These are phyloP conservation scores for Lonicera japonica DNA, from an alignment of 129 eudicot genomes.

Conservation along the genomic window DNA sequence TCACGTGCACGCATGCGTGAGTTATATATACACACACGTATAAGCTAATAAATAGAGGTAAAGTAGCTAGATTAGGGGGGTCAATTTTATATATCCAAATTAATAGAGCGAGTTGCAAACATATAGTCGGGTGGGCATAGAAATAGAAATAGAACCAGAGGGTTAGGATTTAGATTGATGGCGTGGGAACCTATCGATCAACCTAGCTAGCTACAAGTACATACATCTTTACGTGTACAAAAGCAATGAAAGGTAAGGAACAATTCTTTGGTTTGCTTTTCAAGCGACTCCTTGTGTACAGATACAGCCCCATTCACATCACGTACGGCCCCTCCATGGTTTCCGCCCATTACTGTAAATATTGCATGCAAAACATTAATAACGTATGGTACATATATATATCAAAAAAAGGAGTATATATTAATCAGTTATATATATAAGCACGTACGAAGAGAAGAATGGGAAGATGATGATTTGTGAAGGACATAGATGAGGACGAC, in stretches of 20 bases:
- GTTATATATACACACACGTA: no score
- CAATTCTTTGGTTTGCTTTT: slow-evolving; percentile 47
- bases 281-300: slow-evolving; percentile 36
- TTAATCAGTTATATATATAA: background rate
- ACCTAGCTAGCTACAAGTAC: background rate
- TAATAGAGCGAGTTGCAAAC: no score
- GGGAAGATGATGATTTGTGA: slow-evolving; percentile 16
- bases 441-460: background rate
- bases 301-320: slow-evolving; percentile 14
- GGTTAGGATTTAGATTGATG: no score
- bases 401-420: background rate
- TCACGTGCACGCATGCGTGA: no score
- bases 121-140: no score
- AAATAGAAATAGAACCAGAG: no score
- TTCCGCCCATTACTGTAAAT: background rate
- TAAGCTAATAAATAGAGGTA: no score
- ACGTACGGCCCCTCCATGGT: background rate
- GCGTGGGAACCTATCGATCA: no score
- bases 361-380: background rate
- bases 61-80: no score
- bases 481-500: slow-evolving; percentile 47
- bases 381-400: background rate
- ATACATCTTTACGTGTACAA: slow-evolving; percentile 72
- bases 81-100: no score
- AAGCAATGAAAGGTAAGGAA: slow-evolving; percentile 67